Percentiles rank a stretch among this genome's conserved stretches.
These are phyloP conservation scores for Nicotiana obtusifolia DNA, from an alignment of 257 asterid species.

Conservation along the genomic window DNA sequence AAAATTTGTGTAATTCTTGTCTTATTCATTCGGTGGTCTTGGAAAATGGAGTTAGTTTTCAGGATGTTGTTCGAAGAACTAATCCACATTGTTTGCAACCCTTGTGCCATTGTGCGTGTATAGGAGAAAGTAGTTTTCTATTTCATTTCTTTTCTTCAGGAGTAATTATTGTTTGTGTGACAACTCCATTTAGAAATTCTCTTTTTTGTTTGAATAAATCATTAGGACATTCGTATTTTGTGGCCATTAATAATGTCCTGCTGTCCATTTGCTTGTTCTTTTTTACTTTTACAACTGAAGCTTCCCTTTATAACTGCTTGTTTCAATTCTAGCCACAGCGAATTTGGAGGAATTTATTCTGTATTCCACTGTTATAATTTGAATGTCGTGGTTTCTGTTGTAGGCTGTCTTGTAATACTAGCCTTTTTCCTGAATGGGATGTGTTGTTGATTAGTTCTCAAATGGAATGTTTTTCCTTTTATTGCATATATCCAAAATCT, in stretches of 20 bases:
- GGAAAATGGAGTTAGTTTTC: background rate
- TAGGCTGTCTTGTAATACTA: background rate
- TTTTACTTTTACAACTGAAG: background rate
- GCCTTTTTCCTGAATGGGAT: background rate
- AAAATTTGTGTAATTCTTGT: background rate
- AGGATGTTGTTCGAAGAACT: background rate
- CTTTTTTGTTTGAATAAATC: background rate
- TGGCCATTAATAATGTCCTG: background rate
- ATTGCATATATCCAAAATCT: background rate
- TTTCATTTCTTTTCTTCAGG: background rate
- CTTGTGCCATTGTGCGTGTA: background rate
- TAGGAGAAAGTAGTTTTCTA: background rate
- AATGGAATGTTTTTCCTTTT: background rate
- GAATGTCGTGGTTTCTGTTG: background rate
- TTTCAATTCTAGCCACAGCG: background rate
- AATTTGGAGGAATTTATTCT: background rate
- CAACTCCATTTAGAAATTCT: background rate
- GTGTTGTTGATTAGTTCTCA: background rate
- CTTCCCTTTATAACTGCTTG: background rate
- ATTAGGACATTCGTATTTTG: background rate
- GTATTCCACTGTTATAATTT: background rate
- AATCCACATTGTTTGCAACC: background rate
- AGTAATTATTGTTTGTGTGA: background rate
- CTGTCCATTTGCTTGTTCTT: background rate
- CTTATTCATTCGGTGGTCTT: background rate